A percentile compares a stretch with the other conserved stretches of the same genome.
Evolutionary conservation across 1,284 basidiomycete species (phyloP).

Genomic region (Clitocybe nebularis): DNA sequence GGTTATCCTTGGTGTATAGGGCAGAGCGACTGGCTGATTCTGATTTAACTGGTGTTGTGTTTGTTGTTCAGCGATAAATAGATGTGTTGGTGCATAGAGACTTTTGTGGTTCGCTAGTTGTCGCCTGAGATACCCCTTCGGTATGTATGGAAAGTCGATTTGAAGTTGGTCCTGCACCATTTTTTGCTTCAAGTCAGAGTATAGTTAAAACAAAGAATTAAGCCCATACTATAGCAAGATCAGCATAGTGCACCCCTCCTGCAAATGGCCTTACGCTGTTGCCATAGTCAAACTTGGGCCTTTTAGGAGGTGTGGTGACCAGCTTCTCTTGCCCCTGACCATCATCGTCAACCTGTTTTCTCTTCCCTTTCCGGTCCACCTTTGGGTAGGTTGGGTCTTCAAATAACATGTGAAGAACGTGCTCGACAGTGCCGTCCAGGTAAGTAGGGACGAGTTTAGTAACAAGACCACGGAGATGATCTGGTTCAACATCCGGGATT

Average conservation of each 20-base stretch:
- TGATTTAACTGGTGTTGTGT: slow-evolving; percentile 16
- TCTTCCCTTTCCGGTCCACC: slow-evolving; percentile 47
- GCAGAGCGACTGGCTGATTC: slow-evolving; percentile 19
- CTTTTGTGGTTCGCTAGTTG: slow-evolving; percentile 32
- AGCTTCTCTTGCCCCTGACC: slow-evolving; percentile 30
- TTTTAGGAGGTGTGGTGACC: slow-evolving; percentile 24
- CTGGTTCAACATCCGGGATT: slow-evolving; percentile 58
- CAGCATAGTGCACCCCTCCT: slow-evolving; percentile 42
- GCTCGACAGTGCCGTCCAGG: slow-evolving; percentile 36
- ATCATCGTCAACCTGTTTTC: slow-evolving; percentile 19
- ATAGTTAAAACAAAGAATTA: slow-evolving; percentile 1
- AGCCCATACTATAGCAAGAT: slow-evolving; percentile 45
- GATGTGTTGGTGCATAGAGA: slow-evolving; percentile 59
- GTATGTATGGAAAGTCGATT: slow-evolving; percentile 54
- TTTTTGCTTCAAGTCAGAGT: slow-evolving; percentile 1
- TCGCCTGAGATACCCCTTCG: slow-evolving; percentile 45
- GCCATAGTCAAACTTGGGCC: slow-evolving; percentile 47
- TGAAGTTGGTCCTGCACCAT: slow-evolving; percentile 46
- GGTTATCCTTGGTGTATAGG: slow-evolving; percentile 38
- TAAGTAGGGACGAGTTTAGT: slow-evolving; percentile 30
- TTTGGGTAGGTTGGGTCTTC: slow-evolving; percentile 61
- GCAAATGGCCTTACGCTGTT: slow-evolving; percentile 35
- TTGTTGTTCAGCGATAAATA: slow-evolving; percentile 36
- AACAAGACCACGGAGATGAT: slow-evolving; percentile 46
- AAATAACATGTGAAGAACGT: slow-evolving; percentile 53